Conservation (phyloP, 1,284 basidiomycete species). For the Mycena sp. region DNA sequence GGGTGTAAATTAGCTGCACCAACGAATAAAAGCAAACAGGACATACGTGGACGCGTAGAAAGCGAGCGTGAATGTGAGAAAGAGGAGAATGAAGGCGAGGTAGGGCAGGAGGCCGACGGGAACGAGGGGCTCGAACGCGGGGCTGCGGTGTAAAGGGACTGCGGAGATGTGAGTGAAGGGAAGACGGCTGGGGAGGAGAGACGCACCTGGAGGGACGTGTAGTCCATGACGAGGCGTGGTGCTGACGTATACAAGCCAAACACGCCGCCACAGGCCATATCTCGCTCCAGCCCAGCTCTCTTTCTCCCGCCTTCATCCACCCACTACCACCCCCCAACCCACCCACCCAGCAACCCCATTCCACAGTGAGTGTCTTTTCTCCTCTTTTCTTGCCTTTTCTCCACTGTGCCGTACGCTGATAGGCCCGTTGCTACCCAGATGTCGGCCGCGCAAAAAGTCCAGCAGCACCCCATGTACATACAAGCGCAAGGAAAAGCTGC, state of each 20-base stretch:
- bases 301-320: slow-evolving; percentile 22
- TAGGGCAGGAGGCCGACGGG: slow-evolving; percentile 73
- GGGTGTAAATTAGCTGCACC: slow-evolving; percentile 21
- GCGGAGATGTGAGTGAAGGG: slow-evolving; percentile 19
- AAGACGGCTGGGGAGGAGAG: not conserved
- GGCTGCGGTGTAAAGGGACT: slow-evolving; percentile 51
- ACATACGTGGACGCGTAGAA: slow-evolving; percentile 88
- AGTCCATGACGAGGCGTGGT: slow-evolving; percentile 38
- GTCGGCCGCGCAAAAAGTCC: slow-evolving; percentile 79
- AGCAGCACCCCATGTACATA: slow-evolving; percentile 86
- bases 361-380: not conserved
- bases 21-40: not conserved
- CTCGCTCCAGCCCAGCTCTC: slow-evolving; percentile 42
- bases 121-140: slow-evolving; percentile 76
- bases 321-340: slow-evolving; percentile 30
- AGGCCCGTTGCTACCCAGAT: slow-evolving; percentile 53
- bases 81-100: slow-evolving; percentile 77
- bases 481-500: slow-evolving; percentile 82
- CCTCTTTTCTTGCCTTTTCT: slow-evolving; percentile 14
- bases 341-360: slow-evolving; percentile 19
- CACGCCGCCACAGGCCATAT: slow-evolving; percentile 26
- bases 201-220: slow-evolving; percentile 48
- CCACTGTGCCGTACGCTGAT: slow-evolving; percentile 6
- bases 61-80: slow-evolving; percentile 78
- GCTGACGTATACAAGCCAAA: slow-evolving; percentile 45